phyloP scores from a whole-genome alignment of 176 grass and related monocot species.

The Phoenix roebelenii region DNA sequence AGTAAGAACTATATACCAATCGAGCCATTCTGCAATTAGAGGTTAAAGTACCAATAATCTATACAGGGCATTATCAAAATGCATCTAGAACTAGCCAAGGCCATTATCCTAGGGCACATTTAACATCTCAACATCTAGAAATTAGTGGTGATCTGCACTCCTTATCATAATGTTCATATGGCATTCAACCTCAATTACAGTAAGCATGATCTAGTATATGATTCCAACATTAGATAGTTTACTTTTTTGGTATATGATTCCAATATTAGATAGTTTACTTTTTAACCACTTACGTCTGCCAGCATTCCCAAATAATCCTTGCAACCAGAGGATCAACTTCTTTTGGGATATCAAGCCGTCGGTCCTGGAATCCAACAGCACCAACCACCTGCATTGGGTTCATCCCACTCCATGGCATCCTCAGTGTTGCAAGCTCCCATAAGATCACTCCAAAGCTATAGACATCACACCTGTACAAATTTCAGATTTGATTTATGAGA shows the following conservation, averaged over 20 bases:
- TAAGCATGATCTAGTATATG: too few species aligned
- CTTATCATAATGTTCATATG: too few species aligned
- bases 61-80: too few species aligned
- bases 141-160: too few species aligned
- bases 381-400: slow-evolving; percentile 99
- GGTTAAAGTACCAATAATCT: too few species aligned
- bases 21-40: background rate
- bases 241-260: background rate
- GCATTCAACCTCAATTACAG: too few species aligned
- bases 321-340: slow-evolving; percentile 83
- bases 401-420: slow-evolving; percentile 98
- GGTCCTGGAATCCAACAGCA: slow-evolving; percentile 93
- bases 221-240: background rate
- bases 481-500: slow-evolving; percentile 6
- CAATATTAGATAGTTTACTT: background rate
- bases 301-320: slow-evolving; percentile 84
- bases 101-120: too few species aligned
- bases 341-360: slow-evolving; percentile 83
- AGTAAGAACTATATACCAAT: background rate
- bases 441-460: slow-evolving; percentile 99
- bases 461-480: slow-evolving; percentile 65
- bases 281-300: slow-evolving; percentile 67
- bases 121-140: too few species aligned
- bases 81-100: too few species aligned
- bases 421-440: slow-evolving; percentile 86